These are phyloP conservation scores for Botrytis pseudocinerea DNA, from an alignment of 2,329 filamentous ascomycete genomes.

Conservation along the genomic window DNA sequence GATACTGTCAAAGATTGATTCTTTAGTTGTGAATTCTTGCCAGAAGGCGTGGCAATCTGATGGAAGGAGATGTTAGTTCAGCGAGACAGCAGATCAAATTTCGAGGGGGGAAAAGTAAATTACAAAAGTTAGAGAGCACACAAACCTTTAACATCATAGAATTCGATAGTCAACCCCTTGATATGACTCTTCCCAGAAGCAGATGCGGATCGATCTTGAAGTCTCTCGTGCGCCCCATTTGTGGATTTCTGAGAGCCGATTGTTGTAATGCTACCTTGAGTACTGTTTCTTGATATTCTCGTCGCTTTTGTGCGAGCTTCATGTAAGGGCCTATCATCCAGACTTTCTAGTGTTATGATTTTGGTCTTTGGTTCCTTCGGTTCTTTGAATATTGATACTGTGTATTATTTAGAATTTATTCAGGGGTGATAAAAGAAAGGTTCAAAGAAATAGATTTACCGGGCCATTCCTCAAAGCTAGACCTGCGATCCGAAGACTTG, in stretches of 20 bases:
- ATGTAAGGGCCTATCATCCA: not conserved
- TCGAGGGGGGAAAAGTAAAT: too few species aligned
- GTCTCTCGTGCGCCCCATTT: not conserved
- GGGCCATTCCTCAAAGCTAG: not conserved
- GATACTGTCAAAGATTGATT: not conserved
- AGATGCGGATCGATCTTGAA: not conserved
- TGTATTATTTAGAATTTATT: too few species aligned
- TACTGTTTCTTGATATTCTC: not conserved
- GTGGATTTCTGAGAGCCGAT: not conserved
- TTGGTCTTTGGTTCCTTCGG: not conserved
- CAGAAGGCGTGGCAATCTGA: not conserved
- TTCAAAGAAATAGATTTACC: not conserved
- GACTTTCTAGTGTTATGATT: not conserved
- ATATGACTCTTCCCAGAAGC: not conserved
- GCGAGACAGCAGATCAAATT: not conserved
- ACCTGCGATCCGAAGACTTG: not conserved
- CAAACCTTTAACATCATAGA: not conserved
- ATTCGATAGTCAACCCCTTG: not conserved
- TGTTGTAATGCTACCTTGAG: not conserved
- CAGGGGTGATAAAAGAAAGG: not conserved
- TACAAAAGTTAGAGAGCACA: not conserved
- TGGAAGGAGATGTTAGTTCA: not conserved
- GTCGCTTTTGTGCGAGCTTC: not conserved
- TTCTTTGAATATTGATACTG: not conserved
- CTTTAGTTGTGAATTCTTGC: not conserved